phyloP scores from a whole-genome alignment of 2,329 filamentous ascomycete genomes.

The Ophiostoma populinum region DNA sequence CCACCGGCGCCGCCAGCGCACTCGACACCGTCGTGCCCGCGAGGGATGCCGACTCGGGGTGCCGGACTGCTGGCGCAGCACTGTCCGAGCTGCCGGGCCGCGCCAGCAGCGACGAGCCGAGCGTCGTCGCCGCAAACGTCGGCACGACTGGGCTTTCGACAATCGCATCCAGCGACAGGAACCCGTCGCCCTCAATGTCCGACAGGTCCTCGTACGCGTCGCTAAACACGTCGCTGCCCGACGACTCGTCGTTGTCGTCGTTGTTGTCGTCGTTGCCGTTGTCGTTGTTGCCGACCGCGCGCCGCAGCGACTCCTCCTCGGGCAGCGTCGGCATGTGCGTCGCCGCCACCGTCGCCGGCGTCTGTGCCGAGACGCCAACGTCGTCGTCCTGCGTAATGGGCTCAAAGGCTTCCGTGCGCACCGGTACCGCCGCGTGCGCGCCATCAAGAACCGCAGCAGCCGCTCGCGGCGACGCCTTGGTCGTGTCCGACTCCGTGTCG shows the following conservation, averaged over 20 bases:
- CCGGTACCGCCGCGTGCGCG: background rate
- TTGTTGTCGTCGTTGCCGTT: too few relatives aligned
- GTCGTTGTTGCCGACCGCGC: conserved; percentile 6
- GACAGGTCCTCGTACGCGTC: conserved; percentile 61
- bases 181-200: conserved; percentile 47
- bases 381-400: conserved; percentile 12
- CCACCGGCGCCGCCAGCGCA: background rate
- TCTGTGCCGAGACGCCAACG: conserved; percentile 8
- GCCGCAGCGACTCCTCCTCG: conserved; percentile 16
- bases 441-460: background rate
- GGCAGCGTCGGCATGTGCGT: conserved; percentile 14
- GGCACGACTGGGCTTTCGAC: conserved; percentile 37
- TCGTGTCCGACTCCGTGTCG: conserved; percentile 17
- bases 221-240: conserved; percentile 42
- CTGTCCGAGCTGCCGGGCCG: background rate
- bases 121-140: conserved; percentile 7
- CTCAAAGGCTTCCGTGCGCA: conserved; percentile 11
- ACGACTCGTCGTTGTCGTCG: conserved; percentile 6
- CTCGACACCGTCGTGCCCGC: too few relatives aligned
- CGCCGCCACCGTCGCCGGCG: conserved; percentile 12
- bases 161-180: conserved; percentile 56
- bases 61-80: too few relatives aligned
- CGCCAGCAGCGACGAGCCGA: background rate
- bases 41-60: too few relatives aligned
- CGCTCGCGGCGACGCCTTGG: conserved; percentile 5